phyloP scores from a whole-genome alignment of 2,329 filamentous ascomycete species.

The Clarireedia monteithiana region DNA sequence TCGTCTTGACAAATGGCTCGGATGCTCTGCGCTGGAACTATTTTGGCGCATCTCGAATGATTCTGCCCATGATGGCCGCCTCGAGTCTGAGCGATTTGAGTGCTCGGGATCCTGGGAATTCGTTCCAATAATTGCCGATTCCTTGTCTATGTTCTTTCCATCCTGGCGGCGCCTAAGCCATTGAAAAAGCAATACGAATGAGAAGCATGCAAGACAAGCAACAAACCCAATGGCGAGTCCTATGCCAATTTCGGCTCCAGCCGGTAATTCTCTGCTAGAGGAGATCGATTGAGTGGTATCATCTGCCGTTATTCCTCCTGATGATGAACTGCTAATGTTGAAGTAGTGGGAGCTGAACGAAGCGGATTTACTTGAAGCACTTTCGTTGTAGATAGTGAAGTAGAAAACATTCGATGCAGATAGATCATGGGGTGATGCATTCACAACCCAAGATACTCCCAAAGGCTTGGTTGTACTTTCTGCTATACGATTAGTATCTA shows the following conservation, averaged over 20 bases:
- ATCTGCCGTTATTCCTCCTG: neutral
- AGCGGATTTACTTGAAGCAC: neutral
- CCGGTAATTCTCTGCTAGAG: neutral
- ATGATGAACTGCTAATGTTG: neutral
- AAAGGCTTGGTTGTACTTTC: neutral
- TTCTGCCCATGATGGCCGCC: neutral
- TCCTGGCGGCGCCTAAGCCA: neutral
- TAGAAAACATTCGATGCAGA: neutral
- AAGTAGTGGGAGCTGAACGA: neutral
- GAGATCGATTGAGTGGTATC: neutral
- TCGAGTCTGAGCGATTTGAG: neutral
- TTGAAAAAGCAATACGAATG: neutral
- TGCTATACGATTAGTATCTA: neutral
- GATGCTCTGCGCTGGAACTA: neutral
- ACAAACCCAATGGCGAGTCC: neutral
- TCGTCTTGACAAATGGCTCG: neutral
- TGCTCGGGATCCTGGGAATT: neutral
- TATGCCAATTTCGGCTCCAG: neutral
- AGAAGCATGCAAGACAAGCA: neutral
- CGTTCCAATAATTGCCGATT: neutral
- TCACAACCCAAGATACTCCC: neutral
- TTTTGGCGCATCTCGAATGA: neutral
- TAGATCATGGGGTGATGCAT: neutral
- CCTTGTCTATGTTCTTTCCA: neutral
- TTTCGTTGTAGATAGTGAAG: neutral